phyloP scores from a whole-genome alignment of 1,284 basidiomycete species.

The Cryptococcus neoformans region DNA sequence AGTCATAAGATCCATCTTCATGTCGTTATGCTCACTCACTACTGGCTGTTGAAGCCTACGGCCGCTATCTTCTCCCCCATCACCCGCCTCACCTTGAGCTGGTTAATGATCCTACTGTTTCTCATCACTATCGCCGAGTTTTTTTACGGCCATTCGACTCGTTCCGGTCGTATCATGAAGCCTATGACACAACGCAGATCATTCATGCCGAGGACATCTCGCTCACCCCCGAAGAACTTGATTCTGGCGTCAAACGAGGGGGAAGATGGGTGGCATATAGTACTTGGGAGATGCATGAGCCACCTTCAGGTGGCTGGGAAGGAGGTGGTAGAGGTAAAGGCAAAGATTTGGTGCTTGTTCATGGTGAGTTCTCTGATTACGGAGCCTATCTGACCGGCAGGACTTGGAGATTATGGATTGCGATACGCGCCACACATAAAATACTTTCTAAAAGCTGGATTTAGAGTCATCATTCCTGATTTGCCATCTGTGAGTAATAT shows the following conservation, averaged over 20 bases:
- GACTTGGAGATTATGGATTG: constrained; percentile 49
- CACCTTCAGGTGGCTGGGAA: constrained; percentile 40
- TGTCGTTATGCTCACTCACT: background rate
- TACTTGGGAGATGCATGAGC: constrained; percentile 42
- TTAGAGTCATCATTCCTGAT: constrained; percentile 54
- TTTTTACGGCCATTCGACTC: constrained; percentile 35
- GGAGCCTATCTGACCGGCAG: constrained; percentile 13
- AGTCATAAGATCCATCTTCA: constrained; percentile 4
- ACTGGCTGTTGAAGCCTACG: constrained; percentile 33
- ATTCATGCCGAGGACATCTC: constrained; percentile 44
- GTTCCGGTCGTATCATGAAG: constrained; percentile 28
- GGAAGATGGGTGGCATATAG: constrained; percentile 50
- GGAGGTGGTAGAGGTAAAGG: constrained; percentile 37
- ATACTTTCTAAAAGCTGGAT: constrained; percentile 52
- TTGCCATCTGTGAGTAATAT: constrained; percentile 50
- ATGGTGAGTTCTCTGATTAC: constrained; percentile 35
- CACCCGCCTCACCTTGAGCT: constrained; percentile 38
- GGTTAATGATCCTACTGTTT: constrained; percentile 33
- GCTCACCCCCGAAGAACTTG: constrained; percentile 37
- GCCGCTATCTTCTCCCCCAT: constrained; percentile 38
- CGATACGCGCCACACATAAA: constrained; percentile 50
- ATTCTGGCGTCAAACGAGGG: constrained; percentile 23
- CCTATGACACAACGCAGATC: constrained; percentile 41
- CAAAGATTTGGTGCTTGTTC: constrained; percentile 45
- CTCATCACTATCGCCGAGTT: constrained; percentile 38